A percentile compares a stretch with the other conserved stretches of the same genome.
Evolutionary conservation across 2,329 filamentous ascomycete species (phyloP).

Genomic region (Corynespora cassiicola): DNA sequence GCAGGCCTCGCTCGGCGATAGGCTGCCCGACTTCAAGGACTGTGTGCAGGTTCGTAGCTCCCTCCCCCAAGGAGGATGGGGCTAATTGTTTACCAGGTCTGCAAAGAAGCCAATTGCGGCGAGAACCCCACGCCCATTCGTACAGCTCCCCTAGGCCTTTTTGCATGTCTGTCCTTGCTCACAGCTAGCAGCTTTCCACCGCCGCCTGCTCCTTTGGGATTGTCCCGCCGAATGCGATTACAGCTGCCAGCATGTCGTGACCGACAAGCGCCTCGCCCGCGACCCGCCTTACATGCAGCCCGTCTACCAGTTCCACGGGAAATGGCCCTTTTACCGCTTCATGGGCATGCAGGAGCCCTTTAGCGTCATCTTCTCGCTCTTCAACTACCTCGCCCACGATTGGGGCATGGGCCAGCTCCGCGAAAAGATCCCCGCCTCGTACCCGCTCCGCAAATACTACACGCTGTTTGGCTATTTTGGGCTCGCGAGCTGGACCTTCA

Average conservation of each 20-base stretch:
- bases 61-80: constrained; percentile 8
- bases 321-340: constrained; percentile 95
- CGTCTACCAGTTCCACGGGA: constrained; percentile 93
- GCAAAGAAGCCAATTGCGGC: constrained; percentile 78
- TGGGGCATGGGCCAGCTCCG: constrained; percentile 76
- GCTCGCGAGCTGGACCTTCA: constrained; percentile 83
- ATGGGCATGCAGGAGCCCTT: constrained; percentile 95
- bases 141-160: constrained; percentile 61
- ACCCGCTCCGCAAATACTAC: constrained; percentile 83
- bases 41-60: constrained; percentile 75
- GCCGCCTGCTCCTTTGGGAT: constrained; percentile 87
- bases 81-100: constrained; percentile 65
- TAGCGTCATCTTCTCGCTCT: constrained; percentile 88
- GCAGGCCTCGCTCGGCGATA: constrained; percentile 81
- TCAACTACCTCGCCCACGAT: constrained; percentile 88
- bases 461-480: constrained; percentile 80
- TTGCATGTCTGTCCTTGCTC: constrained; percentile 1
- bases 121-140: constrained; percentile 70
- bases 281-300: constrained; percentile 69
- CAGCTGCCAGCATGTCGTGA: constrained; percentile 93
- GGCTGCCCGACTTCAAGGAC: constrained; percentile 82
- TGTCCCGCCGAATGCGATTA: constrained; percentile 97
- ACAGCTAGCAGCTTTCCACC: constrained; percentile 71
- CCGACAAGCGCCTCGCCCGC: constrained; percentile 70
- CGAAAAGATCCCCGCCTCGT: constrained; percentile 71